Percentiles rank a stretch among this genome's conserved stretches.
phyloP scores from a whole-genome alignment of 1,284 basidiomycete genomes.

The Puccinia horiana region DNA sequence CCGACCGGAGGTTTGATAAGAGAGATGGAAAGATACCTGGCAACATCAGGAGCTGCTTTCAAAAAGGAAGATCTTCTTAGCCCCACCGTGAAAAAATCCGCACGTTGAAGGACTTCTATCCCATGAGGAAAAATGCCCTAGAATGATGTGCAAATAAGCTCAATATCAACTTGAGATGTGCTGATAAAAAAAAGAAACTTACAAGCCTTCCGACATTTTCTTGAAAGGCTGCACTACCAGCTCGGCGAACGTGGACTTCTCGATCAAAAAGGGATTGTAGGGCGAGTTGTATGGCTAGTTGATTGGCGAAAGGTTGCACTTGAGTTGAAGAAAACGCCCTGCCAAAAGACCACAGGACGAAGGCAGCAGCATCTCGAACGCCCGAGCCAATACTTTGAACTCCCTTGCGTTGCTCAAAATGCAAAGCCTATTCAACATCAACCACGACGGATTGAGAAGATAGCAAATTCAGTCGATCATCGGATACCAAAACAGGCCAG shows the following conservation, averaged over 20 bases:
- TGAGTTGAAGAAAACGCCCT: constrained; percentile 69
- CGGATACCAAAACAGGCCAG: not conserved
- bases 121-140: constrained; percentile 87
- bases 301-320: constrained; percentile 68
- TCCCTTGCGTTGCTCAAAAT: constrained; percentile 87
- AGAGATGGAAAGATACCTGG: constrained; percentile 61
- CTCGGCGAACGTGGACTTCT: constrained; percentile 91
- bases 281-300: constrained; percentile 72
- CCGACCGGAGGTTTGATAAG: constrained; percentile 28
- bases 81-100: constrained; percentile 92
- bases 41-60: constrained; percentile 78
- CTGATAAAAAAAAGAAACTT: constrained; percentile 56
- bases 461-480: not conserved
- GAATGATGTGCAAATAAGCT: not conserved
- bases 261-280: constrained; percentile 84
- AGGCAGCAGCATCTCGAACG: constrained; percentile 90
- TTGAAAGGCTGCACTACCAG: constrained; percentile 96
- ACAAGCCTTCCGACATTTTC: constrained; percentile 93
- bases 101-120: constrained; percentile 84
- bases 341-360: constrained; percentile 91
- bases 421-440: constrained; percentile 79
- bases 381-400: constrained; percentile 89
- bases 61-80: constrained; percentile 80
- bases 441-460: no score
- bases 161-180: constrained; percentile 21